Percentiles rank a stretch among this genome's conserved stretches.
Conservation (phyloP, 2,329 filamentous ascomycete species). For the Arthrobotrys entomopaga region DNA sequence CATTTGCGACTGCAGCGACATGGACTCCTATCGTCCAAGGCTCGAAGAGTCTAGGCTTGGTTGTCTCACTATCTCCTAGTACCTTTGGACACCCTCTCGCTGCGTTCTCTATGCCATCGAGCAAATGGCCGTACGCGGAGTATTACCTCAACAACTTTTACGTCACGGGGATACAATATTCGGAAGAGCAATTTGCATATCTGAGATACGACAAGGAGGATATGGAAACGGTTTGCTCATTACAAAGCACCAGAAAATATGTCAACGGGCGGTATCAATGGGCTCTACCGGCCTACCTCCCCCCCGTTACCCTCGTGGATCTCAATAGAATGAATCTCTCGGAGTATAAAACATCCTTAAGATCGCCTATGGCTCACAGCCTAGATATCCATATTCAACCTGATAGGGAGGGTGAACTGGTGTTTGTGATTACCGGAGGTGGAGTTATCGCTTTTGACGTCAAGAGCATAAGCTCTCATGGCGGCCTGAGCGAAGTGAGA, state of each 20-base stretch:
- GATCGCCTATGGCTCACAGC: background rate
- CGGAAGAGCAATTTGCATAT: conserved; percentile 22
- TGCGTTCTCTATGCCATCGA: conserved; percentile 17
- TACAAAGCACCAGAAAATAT: background rate
- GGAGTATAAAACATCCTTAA: background rate
- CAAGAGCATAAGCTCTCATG: conserved; percentile 6
- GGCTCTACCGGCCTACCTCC: conserved; percentile 30
- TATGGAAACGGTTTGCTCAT: conserved; percentile 40
- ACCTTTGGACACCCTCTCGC: conserved; percentile 36
- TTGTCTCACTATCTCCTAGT: conserved; percentile 17
- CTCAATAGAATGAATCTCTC: conserved; percentile 16
- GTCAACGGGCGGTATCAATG: background rate
- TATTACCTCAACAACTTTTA: conserved; percentile 34
- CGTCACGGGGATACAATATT: conserved; percentile 7
- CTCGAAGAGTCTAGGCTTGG: conserved; percentile 27
- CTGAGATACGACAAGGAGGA: conserved; percentile 24
- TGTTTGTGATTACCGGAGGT: conserved; percentile 24
- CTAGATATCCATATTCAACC: conserved; percentile 30
- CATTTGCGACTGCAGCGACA: background rate
- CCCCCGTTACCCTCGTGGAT: conserved; percentile 9
- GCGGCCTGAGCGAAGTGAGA: conserved; percentile 15
- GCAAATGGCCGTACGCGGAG: conserved; percentile 16
- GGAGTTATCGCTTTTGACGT: conserved; percentile 47
- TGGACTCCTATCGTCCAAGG: conserved; percentile 21
- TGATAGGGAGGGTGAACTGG: conserved; percentile 35